Evolutionary conservation across 345 rosid species (phyloP), one percentile per base, ranked within the genome.

Genomic region (Sisymbrium irio): DNA sequence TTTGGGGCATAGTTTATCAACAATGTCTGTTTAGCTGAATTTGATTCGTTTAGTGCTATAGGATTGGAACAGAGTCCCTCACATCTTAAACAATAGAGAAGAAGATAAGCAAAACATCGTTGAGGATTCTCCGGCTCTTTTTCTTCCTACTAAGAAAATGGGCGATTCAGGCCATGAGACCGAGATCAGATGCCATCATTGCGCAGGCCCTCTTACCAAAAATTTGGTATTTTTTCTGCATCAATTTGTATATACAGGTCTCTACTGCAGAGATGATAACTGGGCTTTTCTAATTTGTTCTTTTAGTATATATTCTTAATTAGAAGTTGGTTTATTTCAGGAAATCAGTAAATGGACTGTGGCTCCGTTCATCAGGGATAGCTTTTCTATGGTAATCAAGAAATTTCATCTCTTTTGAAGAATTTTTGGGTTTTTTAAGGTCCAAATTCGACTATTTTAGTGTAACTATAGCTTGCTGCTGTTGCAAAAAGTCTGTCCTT

Each of bases 181-280:
- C 47, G 72, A 47, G 15, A 19, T 77, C 58, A 78, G 88, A 77
- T 89, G 97, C 66, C 91, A 89, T 79, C 97, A 93, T 74, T 94
- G 98, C 64, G 98, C 96, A 13, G 96, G 95, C 33, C 95, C 98
- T 78, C 96, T 91, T 37, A 78, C 90, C 3, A 89, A 82, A 82
- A 81, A 84, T 67, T 83, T 84, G 97, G 97, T 89, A 75, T 33
- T 51, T 72, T 40, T 60, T 19, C 54, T 32, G 18, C 54, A 55
- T 49, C 15, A 74, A 15, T 39, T 50, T 51, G 30, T 56, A 47
- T 47, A 28, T 73, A 44, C 46, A 60, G 51, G 42, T 59, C 68
- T 46, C 19, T 36, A 1, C 3, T 22, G 13, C 10, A 53, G 19
- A n/a, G n/a, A 62, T 18, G 22, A 40, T 25, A 45, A 40, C 27